Conservation (phyloP, 495 filamentous ascomycete genomes). For the Aspergillus homomorphus region DNA sequence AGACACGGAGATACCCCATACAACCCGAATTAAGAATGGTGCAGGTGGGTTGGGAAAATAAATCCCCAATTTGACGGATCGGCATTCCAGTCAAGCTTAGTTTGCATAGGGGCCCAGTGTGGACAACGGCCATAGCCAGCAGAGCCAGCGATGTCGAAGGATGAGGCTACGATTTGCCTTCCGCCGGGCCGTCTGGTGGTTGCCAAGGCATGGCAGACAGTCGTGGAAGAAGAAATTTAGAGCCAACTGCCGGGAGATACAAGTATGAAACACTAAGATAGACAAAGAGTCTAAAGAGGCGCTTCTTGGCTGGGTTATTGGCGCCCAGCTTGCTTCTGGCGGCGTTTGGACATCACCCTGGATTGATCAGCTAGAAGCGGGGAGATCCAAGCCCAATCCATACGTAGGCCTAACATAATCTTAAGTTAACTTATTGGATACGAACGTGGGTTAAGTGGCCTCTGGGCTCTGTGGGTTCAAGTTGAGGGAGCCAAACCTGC, state of each 20-base stretch:
- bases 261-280: constrained; percentile 19
- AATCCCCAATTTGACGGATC: constrained; percentile 28
- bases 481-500: constrained; percentile 24
- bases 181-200: constrained; percentile 20
- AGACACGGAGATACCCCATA: constrained; percentile 21
- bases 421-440: constrained; percentile 26
- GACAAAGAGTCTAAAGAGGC: not conserved
- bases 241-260: constrained; percentile 11
- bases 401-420: constrained; percentile 21
- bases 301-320: not conserved
- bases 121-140: constrained; percentile 15
- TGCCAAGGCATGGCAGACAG: constrained; percentile 25
- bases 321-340: not conserved
- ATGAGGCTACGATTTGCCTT: constrained; percentile 12
- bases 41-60: constrained; percentile 23
- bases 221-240: constrained; percentile 21
- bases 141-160: constrained; percentile 12
- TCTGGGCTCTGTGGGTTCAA: constrained; percentile 18
- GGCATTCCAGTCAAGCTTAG: constrained; percentile 30
- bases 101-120: constrained; percentile 18
- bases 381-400: constrained; percentile 26
- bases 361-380: constrained; percentile 23
- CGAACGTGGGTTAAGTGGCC: constrained; percentile 18
- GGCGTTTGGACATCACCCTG: constrained; percentile 18
- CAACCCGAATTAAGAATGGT: constrained; percentile 19